phyloP scores from a whole-genome alignment of 148 eudicot species.

The Rheum nobile region DNA sequence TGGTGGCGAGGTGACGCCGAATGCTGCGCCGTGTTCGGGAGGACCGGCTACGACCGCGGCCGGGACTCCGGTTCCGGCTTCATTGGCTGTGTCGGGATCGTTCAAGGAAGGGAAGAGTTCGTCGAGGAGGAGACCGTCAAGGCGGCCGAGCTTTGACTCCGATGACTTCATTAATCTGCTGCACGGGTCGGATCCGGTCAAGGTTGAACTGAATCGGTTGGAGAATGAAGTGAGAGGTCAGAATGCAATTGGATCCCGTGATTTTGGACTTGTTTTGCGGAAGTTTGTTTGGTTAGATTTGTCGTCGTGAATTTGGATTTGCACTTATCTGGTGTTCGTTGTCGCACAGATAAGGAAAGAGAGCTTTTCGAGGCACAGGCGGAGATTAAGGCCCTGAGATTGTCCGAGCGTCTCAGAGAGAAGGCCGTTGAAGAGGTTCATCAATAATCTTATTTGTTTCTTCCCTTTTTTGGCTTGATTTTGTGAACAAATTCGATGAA shows the following conservation, averaged over 20 bases:
- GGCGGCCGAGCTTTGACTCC: constrained; percentile 71
- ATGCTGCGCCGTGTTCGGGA: constrained; percentile 8
- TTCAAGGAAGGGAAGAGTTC: constrained; percentile 49
- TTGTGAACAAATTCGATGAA: neutral
- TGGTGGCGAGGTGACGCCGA: constrained; percentile 6
- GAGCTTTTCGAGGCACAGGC: constrained; percentile 58
- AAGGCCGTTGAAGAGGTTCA: constrained; percentile 77
- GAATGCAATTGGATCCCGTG: constrained; percentile 25
- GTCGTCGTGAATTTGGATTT: neutral
- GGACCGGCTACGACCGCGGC: neutral
- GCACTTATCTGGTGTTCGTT: neutral
- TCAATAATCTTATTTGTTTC: neutral
- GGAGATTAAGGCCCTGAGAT: constrained; percentile 57
- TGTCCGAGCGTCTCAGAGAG: constrained; percentile 55
- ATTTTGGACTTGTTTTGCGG: neutral
- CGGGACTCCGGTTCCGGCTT: constrained; percentile 8
- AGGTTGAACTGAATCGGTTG: constrained; percentile 82
- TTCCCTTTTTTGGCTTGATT: neutral
- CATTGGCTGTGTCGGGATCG: constrained; percentile 44
- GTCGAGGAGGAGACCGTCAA: constrained; percentile 41
- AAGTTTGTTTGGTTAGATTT: constrained; percentile 9
- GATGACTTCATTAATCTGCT: constrained; percentile 80
- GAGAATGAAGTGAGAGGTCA: constrained; percentile 93
- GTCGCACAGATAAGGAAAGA: constrained; percentile 56
- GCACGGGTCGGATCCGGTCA: constrained; percentile 99